These are phyloP conservation scores for Chamaecyparis obtusa DNA, from an alignment of 75 land plant species.

Conservation along the genomic window DNA sequence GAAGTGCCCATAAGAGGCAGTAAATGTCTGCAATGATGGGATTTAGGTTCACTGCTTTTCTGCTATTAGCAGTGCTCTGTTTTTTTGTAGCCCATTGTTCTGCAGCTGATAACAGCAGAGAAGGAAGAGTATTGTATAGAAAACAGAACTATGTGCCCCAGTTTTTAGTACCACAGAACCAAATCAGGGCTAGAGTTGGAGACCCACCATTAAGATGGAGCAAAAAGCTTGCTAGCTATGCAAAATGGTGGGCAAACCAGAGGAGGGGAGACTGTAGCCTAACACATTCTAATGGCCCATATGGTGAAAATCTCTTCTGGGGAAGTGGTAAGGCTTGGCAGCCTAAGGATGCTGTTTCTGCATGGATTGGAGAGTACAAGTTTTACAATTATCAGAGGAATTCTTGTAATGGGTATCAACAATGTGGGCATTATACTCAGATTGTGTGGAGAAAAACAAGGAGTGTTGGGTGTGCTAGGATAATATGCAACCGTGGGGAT, in stretches of 20 bases:
- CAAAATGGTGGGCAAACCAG: constrained; percentile 34
- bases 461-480: constrained; percentile 44
- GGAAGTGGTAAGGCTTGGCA: constrained; percentile 22
- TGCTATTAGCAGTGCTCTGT: not conserved
- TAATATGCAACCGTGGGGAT: constrained; percentile 34
- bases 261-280: constrained; percentile 26
- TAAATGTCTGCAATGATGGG: not conserved
- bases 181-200: constrained; percentile 22
- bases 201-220: constrained; percentile 40
- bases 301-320: constrained; percentile 50
- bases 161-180: constrained; percentile 34
- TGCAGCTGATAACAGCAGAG: not conserved
- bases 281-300: constrained; percentile 32
- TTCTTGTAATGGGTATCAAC: constrained; percentile 18
- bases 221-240: constrained; percentile 25
- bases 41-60: not conserved
- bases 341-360: constrained; percentile 31
- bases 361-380: constrained; percentile 33
- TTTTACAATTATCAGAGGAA: constrained; percentile 29
- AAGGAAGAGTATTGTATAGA: not conserved
- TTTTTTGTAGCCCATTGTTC: not conserved
- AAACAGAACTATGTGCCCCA: constrained; percentile 4
- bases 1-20: not conserved
- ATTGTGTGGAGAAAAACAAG: constrained; percentile 42
- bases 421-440: constrained; percentile 60